Conservation (phyloP, 768 basidiomycete genomes). For the Mycena maculata region DNA sequence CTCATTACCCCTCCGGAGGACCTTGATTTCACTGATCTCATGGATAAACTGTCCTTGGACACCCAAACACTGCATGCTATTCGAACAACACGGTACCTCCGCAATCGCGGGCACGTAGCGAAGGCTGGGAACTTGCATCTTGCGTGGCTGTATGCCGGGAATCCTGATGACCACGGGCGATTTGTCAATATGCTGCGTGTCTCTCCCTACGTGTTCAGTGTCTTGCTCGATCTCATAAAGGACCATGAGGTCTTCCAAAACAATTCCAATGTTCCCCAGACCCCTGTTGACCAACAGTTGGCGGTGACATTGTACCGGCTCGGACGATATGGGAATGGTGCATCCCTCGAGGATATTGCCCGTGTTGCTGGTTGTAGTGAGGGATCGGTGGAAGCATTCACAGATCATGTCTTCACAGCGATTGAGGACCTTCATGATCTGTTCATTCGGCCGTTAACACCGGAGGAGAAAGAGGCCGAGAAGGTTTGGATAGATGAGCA, state of each 20-base stretch:
- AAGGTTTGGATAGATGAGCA: slow-evolving; percentile 50
- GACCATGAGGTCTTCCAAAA: slow-evolving; percentile 43
- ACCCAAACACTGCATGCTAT: too few species aligned
- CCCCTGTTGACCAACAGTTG: slow-evolving; percentile 44
- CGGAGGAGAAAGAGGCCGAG: slow-evolving; percentile 48
- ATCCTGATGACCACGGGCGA: too few species aligned
- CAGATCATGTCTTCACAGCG: slow-evolving; percentile 43
- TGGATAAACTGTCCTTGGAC: too few species aligned
- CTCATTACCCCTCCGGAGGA: too few species aligned
- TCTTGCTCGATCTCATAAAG: slow-evolving; percentile 43
- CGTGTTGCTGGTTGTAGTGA: slow-evolving; percentile 40
- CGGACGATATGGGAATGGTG: slow-evolving; percentile 46
- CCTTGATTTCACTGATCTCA: too few species aligned
- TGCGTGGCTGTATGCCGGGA: too few species aligned
- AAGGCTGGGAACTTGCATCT: too few species aligned
- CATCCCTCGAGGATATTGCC: slow-evolving; percentile 44
- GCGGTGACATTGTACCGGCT: slow-evolving; percentile 44
- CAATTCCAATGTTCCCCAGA: slow-evolving; percentile 42
- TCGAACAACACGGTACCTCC: too few species aligned
- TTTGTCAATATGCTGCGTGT: slow-evolving; percentile 37
- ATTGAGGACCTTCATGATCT: slow-evolving; percentile 46
- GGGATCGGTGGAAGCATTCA: slow-evolving; percentile 45
- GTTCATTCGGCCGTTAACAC: slow-evolving; percentile 43
- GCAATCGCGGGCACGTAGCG: too few species aligned
- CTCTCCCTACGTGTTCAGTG: slow-evolving; percentile 39